These are phyloP conservation scores for Hypholoma fasciculare DNA, from an alignment of 768 basidiomycete species.

Conservation along the genomic window DNA sequence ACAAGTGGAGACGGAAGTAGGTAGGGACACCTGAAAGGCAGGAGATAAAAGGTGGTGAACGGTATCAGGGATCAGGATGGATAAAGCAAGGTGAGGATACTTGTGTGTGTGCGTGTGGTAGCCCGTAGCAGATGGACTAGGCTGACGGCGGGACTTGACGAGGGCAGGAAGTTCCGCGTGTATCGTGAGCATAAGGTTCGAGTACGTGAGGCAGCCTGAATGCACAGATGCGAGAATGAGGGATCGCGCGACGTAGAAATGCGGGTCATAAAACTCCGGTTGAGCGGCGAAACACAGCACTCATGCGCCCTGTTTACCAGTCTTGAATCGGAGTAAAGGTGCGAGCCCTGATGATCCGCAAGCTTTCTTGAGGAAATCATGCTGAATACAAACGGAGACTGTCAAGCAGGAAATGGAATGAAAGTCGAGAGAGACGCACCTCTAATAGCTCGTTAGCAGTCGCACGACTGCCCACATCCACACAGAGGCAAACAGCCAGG, in stretches of 20 bases:
- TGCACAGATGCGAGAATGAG: not conserved
- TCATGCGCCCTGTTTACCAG: slow-evolving; percentile 54
- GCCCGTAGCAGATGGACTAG: not conserved
- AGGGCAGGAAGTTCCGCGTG: not conserved
- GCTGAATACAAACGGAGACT: slow-evolving; percentile 47
- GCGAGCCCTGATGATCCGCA: slow-evolving; percentile 83
- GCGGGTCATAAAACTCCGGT: not conserved
- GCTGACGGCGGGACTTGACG: not conserved
- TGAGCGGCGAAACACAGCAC: not conserved
- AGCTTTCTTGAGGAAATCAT: slow-evolving; percentile 91
- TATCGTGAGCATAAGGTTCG: not conserved
- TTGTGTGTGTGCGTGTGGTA: not conserved
- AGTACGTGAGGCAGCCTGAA: not conserved
- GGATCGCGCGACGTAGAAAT: not conserved
- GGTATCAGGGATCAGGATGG: not conserved
- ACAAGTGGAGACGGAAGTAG: slow-evolving; percentile 3
- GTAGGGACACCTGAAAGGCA: not conserved
- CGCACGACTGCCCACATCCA: slow-evolving; percentile 92
- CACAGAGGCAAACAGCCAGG: slow-evolving; percentile 96
- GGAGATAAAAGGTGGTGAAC: not conserved
- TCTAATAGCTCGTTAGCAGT: slow-evolving; percentile 85
- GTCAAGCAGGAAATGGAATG: slow-evolving; percentile 10
- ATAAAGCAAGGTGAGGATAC: slow-evolving; percentile 8
- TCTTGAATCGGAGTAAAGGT: slow-evolving; percentile 80
- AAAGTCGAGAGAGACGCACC: slow-evolving; percentile 43